A percentile compares a stretch with the other conserved stretches of the same genome.
Conservation (phyloP, 225 moss, liverwort and hornwort genomes). For the Polytrichum formosum region DNA sequence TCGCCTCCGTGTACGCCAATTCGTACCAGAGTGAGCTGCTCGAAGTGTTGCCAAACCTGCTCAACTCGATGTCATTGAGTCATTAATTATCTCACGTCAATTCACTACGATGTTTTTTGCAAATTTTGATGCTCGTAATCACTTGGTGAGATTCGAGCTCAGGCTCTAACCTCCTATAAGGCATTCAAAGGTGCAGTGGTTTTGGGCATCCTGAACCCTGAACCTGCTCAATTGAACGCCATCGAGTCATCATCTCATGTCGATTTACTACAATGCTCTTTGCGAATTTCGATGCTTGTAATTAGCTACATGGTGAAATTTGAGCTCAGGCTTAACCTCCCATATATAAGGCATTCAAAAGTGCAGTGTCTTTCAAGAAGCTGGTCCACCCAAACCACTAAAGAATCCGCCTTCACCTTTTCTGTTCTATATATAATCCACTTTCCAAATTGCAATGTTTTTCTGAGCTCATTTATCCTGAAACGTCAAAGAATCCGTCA, state of each 20-base stretch:
- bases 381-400: too few species aligned
- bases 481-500: too few species aligned
- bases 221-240: neutral
- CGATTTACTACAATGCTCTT: neutral
- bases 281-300: neutral
- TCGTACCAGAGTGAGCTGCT: constrained; percentile 21
- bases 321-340: too few species aligned
- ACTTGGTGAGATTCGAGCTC: too few species aligned
- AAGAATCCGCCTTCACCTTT: too few species aligned
- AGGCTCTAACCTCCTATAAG: too few species aligned
- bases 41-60: constrained; percentile 17
- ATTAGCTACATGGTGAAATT: neutral
- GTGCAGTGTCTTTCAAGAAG: too few species aligned
- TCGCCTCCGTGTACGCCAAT: constrained; percentile 13
- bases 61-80: neutral
- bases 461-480: too few species aligned
- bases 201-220: neutral
- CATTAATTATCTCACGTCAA: neutral
- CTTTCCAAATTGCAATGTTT: too few species aligned
- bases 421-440: too few species aligned
- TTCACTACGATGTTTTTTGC: neutral
- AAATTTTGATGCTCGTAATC: neutral
- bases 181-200: too few species aligned
- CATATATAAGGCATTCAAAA: too few species aligned
- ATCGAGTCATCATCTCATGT: neutral